Evolutionary conservation across 2,329 filamentous ascomycete genomes (phyloP).

Genomic region (Colletotrichum australisinense): DNA sequence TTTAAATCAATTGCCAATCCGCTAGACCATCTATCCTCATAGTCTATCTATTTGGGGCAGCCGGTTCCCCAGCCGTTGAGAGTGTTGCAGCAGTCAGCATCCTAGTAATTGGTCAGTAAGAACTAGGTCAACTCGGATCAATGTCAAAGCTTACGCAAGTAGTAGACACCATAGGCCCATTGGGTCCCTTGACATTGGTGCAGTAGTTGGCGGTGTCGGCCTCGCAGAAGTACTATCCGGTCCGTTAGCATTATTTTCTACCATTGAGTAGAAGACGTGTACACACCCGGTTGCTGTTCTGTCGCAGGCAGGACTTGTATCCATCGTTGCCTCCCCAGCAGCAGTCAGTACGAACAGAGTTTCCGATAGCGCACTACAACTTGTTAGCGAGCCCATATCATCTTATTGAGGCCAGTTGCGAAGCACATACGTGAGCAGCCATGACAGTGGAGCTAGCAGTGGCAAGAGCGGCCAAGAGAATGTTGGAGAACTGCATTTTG

Average conservation of each 20-base stretch:
- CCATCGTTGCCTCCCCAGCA: constrained; percentile 8
- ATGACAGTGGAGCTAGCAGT: background rate
- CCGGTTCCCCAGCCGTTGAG: constrained; percentile 13
- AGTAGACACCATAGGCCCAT: background rate
- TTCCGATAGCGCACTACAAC: background rate
- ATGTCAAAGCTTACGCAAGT: background rate
- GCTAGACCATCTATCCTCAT: background rate
- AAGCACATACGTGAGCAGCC: background rate
- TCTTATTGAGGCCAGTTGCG: too few relatives aligned
- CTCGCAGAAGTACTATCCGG: background rate
- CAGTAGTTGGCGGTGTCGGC: background rate
- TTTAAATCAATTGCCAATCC: background rate
- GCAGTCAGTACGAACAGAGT: background rate
- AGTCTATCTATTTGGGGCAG: constrained; percentile 4
- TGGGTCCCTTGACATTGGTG: constrained; percentile 3
- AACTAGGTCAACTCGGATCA: background rate
- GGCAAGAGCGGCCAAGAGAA: background rate
- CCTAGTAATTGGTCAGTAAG: background rate
- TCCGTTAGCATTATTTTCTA: too few relatives aligned
- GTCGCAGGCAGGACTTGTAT: background rate
- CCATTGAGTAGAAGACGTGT: too few relatives aligned
- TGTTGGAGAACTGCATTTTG: background rate
- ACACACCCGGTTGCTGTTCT: background rate
- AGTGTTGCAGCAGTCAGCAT: constrained; percentile 9
- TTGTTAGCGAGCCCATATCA: background rate